These are phyloP conservation scores for Cladosporium sp. DNA, from an alignment of 2,329 filamentous ascomycete genomes.

Conservation along the genomic window DNA sequence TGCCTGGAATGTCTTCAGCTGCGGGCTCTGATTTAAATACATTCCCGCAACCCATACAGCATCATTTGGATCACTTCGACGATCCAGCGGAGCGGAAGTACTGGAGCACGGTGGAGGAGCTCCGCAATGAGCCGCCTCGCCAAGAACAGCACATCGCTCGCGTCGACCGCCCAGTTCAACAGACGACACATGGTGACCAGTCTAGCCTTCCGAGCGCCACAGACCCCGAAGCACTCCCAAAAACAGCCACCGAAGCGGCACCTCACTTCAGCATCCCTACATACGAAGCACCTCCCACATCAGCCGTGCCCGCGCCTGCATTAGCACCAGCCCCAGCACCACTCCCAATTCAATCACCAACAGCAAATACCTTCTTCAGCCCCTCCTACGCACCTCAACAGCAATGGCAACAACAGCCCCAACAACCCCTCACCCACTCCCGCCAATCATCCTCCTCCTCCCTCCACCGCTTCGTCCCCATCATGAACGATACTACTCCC, in stretches of 20 bases:
- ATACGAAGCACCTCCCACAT: not conserved
- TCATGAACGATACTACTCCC: slow-evolving; percentile 11
- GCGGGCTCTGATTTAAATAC: not conserved
- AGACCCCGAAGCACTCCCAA: not conserved
- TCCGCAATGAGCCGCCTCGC: not conserved
- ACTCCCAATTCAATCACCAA: not conserved
- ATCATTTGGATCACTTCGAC: not conserved
- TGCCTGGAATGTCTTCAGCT: not conserved
- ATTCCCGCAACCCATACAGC: not conserved
- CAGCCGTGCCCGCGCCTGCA: not conserved
- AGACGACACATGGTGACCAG: not conserved
- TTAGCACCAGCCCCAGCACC: not conserved
- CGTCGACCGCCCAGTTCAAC: not conserved
- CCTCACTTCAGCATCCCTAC: not conserved
- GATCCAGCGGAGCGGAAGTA: not conserved
- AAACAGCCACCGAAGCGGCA: not conserved
- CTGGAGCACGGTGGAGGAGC: not conserved
- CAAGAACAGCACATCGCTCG: not conserved
- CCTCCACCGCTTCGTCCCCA: slow-evolving; percentile 19
- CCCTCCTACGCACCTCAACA: not conserved
- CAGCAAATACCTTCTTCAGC: not conserved
- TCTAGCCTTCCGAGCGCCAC: not conserved
- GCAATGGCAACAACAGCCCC: no score
- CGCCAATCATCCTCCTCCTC: slow-evolving; percentile 19
- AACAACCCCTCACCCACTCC: slow-evolving; percentile 1